phyloP scores from a whole-genome alignment of 2,329 filamentous ascomycete genomes.

The Penicillium sp. region DNA sequence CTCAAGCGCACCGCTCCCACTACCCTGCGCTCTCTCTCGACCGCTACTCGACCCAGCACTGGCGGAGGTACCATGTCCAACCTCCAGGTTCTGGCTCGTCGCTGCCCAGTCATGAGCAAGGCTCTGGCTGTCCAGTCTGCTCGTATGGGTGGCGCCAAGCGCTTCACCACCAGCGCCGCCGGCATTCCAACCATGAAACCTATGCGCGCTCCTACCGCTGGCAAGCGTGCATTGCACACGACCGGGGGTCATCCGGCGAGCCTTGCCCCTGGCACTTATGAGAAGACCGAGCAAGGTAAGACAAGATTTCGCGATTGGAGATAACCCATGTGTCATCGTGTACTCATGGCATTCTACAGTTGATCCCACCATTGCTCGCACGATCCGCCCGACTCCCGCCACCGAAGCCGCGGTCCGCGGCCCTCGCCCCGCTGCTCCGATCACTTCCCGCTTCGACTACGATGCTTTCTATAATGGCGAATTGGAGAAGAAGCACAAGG shows the following conservation, averaged over 20 bases:
- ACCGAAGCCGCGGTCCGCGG: slow-evolving; percentile 41
- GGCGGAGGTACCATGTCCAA: slow-evolving; percentile 96
- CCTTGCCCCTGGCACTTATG: slow-evolving; percentile 62
- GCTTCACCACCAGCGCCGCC: slow-evolving; percentile 43
- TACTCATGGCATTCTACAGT: slow-evolving; percentile 26
- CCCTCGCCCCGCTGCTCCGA: slow-evolving; percentile 54
- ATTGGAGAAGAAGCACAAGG: slow-evolving; percentile 98
- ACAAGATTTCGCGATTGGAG: slow-evolving; percentile 18
- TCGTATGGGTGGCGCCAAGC: slow-evolving; percentile 44
- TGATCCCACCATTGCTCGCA: slow-evolving; percentile 31
- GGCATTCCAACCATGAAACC: slow-evolving; percentile 44
- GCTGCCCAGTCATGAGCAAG: slow-evolving; percentile 99
- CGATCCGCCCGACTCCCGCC: slow-evolving; percentile 31
- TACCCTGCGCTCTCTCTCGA: slow-evolving; percentile 84
- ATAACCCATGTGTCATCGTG: neutral
- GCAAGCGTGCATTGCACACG: slow-evolving; percentile 79
- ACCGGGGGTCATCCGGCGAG: slow-evolving; percentile 76
- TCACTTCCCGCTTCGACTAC: slow-evolving; percentile 76
- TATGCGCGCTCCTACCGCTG: slow-evolving; percentile 55
- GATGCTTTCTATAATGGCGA: slow-evolving; percentile 85
- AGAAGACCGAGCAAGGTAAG: slow-evolving; percentile 56
- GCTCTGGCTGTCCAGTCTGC: slow-evolving; percentile 81
- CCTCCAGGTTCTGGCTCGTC: slow-evolving; percentile 87
- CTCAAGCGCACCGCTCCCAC: slow-evolving; percentile 91
- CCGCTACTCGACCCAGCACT: slow-evolving; percentile 66